These are phyloP conservation scores for Bromus sterilis DNA, from an alignment of 176 grass and related monocot genomes.

Conservation along the genomic window DNA sequence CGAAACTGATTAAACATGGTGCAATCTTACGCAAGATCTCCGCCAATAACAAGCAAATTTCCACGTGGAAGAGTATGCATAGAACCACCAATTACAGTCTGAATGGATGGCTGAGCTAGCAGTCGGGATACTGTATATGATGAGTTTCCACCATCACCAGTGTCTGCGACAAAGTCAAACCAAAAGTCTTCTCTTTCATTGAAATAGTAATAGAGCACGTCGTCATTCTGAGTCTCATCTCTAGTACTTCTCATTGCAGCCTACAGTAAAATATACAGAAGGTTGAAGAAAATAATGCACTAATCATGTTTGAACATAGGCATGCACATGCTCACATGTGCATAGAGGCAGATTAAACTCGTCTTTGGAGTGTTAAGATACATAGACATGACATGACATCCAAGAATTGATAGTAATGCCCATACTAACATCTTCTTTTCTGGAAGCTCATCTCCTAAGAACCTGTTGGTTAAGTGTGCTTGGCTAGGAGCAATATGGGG, in stretches of 20 bases:
- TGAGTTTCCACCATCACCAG: constrained; percentile 85
- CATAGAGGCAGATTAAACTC: neutral
- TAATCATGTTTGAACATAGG: neutral
- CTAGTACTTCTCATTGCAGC: constrained; percentile 72
- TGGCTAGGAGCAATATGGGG: neutral
- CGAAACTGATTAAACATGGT: constrained; percentile 15
- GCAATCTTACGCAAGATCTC: constrained; percentile 85
- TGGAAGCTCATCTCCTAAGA: neutral
- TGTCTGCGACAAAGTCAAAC: constrained; percentile 96
- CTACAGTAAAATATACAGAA: constrained; percentile 27
- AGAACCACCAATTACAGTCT: constrained; percentile 49
- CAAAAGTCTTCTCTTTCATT: constrained; percentile 70
- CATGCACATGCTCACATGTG: neutral
- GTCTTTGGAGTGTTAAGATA: neutral
- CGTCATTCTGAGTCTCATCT: constrained; percentile 41
- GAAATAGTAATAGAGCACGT: constrained; percentile 65
- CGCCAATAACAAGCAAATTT: constrained; percentile 73
- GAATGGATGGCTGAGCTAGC: constrained; percentile 73
- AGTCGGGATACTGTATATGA: constrained; percentile 75
- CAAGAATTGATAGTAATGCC: neutral
- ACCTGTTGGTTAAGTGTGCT: neutral
- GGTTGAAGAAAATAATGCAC: constrained; percentile 14
- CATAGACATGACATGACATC: neutral
- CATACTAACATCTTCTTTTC: neutral
- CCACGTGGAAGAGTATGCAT: constrained; percentile 87